Evolutionary conservation across 2,329 filamentous ascomycete species (phyloP).

Genomic region (Pseudofabraea citricarpa): DNA sequence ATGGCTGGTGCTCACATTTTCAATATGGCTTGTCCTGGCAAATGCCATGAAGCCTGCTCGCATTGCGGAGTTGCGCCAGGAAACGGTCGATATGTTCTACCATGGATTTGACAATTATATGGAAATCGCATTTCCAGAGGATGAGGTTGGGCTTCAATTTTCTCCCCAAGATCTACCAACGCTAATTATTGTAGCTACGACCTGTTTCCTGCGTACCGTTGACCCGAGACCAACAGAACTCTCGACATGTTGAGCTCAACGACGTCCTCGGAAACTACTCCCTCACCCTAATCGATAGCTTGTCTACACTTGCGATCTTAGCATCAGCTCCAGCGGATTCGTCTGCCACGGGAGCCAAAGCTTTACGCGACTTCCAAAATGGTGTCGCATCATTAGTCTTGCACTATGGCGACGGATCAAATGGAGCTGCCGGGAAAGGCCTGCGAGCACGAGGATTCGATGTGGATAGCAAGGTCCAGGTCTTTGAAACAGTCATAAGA

Average conservation of each 20-base stretch:
- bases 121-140: conserved; percentile 88
- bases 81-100: conserved; percentile 81
- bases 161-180: background rate
- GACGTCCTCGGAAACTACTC: conserved; percentile 97
- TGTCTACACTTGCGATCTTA: conserved; percentile 89
- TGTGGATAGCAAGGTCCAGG: conserved; percentile 95
- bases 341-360: conserved; percentile 50
- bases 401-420: conserved; percentile 81
- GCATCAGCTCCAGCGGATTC: conserved; percentile 65
- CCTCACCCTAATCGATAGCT: conserved; percentile 87
- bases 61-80: conserved; percentile 50
- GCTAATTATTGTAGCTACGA: conserved; percentile 52
- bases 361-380: conserved; percentile 71
- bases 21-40: conserved; percentile 20
- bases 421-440: conserved; percentile 64
- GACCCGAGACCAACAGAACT: conserved; percentile 76
- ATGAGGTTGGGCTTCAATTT: conserved; percentile 60
- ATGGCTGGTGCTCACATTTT: conserved; percentile 15
- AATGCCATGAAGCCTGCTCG: conserved; percentile 48
- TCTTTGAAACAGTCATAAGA: conserved; percentile 96
- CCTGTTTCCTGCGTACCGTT: conserved; percentile 81
- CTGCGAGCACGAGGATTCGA: conserved; percentile 78
- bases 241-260: conserved; percentile 80
- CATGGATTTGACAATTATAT: conserved; percentile 97
- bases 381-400: conserved; percentile 71